These are phyloP conservation scores for Claviceps arundinis DNA, from an alignment of 2,329 filamentous ascomycete species.

Conservation along the genomic window DNA sequence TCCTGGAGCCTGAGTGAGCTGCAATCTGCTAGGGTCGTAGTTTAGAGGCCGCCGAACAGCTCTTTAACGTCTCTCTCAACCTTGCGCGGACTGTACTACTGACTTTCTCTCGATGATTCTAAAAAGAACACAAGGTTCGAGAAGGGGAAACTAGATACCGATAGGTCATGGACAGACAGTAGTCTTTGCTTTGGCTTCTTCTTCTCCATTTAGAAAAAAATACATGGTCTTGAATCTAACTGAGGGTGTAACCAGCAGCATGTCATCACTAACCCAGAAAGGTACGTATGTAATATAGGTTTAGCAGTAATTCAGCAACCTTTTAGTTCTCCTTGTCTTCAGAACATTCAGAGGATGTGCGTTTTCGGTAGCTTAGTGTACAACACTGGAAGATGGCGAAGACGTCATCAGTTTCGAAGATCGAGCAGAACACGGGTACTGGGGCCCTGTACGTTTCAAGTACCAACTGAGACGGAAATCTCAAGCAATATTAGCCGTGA, in stretches of 20 bases:
- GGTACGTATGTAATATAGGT: conserved; percentile 1
- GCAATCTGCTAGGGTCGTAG: neutral
- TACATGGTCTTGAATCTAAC: neutral
- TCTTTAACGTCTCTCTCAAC: neutral
- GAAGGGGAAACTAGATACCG: neutral
- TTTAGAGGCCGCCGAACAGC: neutral
- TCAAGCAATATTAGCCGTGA: too few species aligned
- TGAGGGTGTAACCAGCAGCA: neutral
- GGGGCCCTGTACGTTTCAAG: too few species aligned
- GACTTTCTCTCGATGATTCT: neutral
- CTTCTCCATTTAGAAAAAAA: neutral
- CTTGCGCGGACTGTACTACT: neutral
- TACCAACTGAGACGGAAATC: too few species aligned
- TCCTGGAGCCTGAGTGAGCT: conserved; percentile 27
- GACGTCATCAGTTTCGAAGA: too few species aligned
- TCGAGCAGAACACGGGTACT: too few species aligned
- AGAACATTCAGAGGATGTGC: too few species aligned
- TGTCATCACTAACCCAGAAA: neutral
- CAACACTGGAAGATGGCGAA: too few species aligned
- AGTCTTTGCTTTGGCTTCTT: neutral
- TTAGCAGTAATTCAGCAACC: neutral
- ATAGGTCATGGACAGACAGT: neutral
- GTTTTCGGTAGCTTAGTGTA: too few species aligned
- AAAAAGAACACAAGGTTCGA: neutral
- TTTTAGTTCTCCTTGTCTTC: neutral